Evolutionary conservation across 148 eudicot species (phyloP).

Genomic region (Rhododendron ovatum): DNA sequence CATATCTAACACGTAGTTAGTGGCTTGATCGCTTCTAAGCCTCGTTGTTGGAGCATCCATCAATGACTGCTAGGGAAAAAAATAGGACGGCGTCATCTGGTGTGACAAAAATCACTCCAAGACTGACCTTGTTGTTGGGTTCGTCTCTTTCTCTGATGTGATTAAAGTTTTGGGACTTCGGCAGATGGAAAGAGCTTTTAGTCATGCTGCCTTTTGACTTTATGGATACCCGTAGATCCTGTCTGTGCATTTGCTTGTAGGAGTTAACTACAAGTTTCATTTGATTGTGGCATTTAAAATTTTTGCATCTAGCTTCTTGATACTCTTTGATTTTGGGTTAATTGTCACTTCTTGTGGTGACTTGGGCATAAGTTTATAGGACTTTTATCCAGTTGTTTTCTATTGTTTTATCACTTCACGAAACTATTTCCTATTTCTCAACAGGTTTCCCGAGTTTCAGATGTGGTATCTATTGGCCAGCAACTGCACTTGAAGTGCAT

Average conservation of each 20-base stretch:
- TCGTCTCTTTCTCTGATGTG: not conserved
- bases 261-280: not conserved
- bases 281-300: not conserved
- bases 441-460: slow-evolving; percentile 75
- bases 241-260: not conserved
- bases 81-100: not conserved
- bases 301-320: not conserved
- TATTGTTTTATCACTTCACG: not conserved
- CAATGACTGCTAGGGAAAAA: not conserved
- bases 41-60: not conserved
- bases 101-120: not conserved
- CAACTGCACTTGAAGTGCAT: slow-evolving; percentile 71
- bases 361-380: not conserved
- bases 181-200: not conserved
- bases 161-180: not conserved
- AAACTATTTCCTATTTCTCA: slow-evolving; percentile 10
- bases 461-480: slow-evolving; percentile 78
- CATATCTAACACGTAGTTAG: not conserved
- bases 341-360: not conserved
- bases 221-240: not conserved
- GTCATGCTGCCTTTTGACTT: not conserved
- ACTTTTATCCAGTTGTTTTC: not conserved
- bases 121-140: not conserved
- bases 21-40: not conserved
- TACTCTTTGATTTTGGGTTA: not conserved